These are phyloP conservation scores for Neostapfia colusana DNA, from an alignment of 176 grass and related monocot species.

Conservation along the genomic window DNA sequence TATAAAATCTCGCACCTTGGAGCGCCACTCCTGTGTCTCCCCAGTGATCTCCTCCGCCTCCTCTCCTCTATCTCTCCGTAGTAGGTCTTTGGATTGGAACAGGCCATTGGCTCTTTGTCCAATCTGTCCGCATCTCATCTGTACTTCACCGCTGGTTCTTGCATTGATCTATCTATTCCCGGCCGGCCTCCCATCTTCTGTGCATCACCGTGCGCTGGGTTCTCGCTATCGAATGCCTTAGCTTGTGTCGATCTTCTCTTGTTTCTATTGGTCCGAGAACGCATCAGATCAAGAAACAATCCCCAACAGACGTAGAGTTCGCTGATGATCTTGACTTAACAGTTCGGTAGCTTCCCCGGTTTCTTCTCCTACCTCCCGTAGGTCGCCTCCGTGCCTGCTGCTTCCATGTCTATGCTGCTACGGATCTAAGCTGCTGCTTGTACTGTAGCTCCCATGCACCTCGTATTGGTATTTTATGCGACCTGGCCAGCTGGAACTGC, in stretches of 20 bases:
- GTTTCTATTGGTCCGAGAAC: not conserved
- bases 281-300: not conserved
- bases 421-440: not conserved
- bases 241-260: not conserved
- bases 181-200: not conserved
- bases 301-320: no score
- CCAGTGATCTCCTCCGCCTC: no score
- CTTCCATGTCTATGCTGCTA: not conserved
- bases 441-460: not conserved
- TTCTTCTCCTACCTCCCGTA: not conserved
- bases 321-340: not conserved
- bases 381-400: not conserved
- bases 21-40: not conserved
- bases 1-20: constrained; percentile 45
- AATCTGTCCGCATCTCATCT: no score
- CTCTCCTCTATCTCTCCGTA: not conserved
- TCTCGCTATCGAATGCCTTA: not conserved
- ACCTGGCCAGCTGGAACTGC: constrained; percentile 41
- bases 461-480: constrained; percentile 51
- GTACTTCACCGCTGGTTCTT: not conserved
- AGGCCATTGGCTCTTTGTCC: no score
- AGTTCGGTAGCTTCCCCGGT: not conserved
- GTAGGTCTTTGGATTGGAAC: not conserved
- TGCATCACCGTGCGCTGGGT: not conserved
- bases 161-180: not conserved